Percentiles rank a stretch among this genome's conserved stretches.
phyloP scores from a whole-genome alignment of 805 yeast species.

The Candida patagonica region DNA sequence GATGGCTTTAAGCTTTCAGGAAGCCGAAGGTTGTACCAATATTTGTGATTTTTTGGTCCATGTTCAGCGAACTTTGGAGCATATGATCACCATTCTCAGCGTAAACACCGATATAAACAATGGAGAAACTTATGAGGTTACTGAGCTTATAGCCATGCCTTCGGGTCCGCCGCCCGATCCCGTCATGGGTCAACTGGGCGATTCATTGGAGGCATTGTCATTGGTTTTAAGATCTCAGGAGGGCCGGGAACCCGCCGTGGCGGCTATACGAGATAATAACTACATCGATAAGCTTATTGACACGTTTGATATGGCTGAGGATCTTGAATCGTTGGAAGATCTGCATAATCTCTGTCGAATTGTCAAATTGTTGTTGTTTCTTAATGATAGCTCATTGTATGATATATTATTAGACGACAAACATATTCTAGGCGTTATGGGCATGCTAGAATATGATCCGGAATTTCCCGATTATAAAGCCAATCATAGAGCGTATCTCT shows the following conservation, averaged over 20 bases:
- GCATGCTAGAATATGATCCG: slow-evolving; percentile 83
- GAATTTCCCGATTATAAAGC: slow-evolving; percentile 76
- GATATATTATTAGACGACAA: slow-evolving; percentile 50
- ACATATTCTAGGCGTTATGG: slow-evolving; percentile 50
- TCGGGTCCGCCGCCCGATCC: slow-evolving; percentile 58
- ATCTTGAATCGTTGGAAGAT: slow-evolving; percentile 39
- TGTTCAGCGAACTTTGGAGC: slow-evolving; percentile 54
- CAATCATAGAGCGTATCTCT: slow-evolving; percentile 60
- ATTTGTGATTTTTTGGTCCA: slow-evolving; percentile 71
- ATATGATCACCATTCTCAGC: slow-evolving; percentile 63
- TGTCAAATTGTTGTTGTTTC: slow-evolving; percentile 49
- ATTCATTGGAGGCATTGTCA: slow-evolving; percentile 46
- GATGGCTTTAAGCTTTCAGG: slow-evolving; percentile 87
- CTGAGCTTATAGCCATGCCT: slow-evolving; percentile 78
- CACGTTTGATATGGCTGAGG: slow-evolving; percentile 51
- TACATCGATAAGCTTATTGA: slow-evolving; percentile 46
- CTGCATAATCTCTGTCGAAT: slow-evolving; percentile 65
- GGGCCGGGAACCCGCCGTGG: slow-evolving; percentile 51
- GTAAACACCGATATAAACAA: slow-evolving; percentile 41
- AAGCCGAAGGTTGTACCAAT: slow-evolving; percentile 77
- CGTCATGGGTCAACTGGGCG: slow-evolving; percentile 38
- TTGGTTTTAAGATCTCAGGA: slow-evolving; percentile 54
- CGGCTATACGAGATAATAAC: slow-evolving; percentile 42
- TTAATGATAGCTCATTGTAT: slow-evolving; percentile 57
- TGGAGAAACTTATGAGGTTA: slow-evolving; percentile 25